phyloP scores from a whole-genome alignment of 768 basidiomycete genomes.

The Phylloporus sp. region DNA sequence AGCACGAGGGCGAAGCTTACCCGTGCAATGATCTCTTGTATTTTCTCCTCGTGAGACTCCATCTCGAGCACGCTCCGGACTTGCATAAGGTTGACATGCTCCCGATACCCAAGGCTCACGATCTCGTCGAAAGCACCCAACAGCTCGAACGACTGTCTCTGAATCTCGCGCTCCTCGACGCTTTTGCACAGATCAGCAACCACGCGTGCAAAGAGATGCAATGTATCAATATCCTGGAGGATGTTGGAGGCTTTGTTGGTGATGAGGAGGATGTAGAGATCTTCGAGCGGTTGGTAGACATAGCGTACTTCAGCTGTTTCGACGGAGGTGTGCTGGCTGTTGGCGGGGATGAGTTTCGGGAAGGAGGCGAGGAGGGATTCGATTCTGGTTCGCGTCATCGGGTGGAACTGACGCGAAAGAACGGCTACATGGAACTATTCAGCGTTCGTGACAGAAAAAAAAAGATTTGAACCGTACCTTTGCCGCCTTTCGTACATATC shows the following conservation, averaged over 20 bases:
- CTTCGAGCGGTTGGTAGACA: conserved; percentile 94
- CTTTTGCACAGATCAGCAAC: conserved; percentile 88
- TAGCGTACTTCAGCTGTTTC: conserved; percentile 94
- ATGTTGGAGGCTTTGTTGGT: conserved; percentile 99
- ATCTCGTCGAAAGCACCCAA: conserved; percentile 96
- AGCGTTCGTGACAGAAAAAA: neutral
- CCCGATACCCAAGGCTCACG: conserved; percentile 82
- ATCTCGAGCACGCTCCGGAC: conserved; percentile 77
- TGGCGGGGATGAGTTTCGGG: conserved; percentile 93
- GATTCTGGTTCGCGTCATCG: conserved; percentile 87
- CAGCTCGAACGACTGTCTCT: conserved; percentile 87
- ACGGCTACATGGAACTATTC: conserved; percentile 52
- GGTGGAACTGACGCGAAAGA: conserved; percentile 92
- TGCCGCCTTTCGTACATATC: conserved; percentile 92
- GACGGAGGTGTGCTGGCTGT: conserved; percentile 94
- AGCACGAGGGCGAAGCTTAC: conserved; percentile 39
- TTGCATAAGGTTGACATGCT: conserved; percentile 74
- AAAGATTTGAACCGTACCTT: conserved; percentile 54
- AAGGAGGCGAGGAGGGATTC: conserved; percentile 96
- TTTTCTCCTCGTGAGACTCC: conserved; percentile 91
- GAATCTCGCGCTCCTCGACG: conserved; percentile 85
- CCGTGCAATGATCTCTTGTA: conserved; percentile 96
- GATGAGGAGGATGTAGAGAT: conserved; percentile 94
- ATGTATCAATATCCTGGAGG: conserved; percentile 94
- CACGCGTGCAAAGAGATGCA: conserved; percentile 90